Evolutionary conservation across 805 yeast species (phyloP).

Genomic region (Metschnikowia gelsemii): DNA sequence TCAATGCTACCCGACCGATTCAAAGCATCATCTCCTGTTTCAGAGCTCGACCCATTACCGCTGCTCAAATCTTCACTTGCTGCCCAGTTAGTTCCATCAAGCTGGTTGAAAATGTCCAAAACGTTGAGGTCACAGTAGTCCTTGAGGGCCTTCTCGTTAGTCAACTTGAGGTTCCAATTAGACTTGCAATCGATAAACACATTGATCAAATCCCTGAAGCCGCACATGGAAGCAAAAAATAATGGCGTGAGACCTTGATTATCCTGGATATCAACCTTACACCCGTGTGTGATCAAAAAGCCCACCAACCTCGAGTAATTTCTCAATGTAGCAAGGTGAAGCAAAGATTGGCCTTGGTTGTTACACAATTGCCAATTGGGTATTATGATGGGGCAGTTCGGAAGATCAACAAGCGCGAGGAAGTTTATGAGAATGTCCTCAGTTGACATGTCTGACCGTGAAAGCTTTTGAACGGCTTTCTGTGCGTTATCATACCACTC

Average conservation of each 20-base stretch:
- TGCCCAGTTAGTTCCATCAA: slow-evolving; percentile 20
- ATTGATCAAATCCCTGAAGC: slow-evolving; percentile 65
- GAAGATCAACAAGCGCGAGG: slow-evolving; percentile 59
- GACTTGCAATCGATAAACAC: slow-evolving; percentile 65
- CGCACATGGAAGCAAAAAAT: slow-evolving; percentile 79
- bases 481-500: slow-evolving; percentile 57
- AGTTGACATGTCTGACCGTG: slow-evolving; percentile 45
- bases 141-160: slow-evolving; percentile 45
- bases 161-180: slow-evolving; percentile 49
- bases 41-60: slow-evolving; percentile 13
- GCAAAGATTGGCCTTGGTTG: slow-evolving; percentile 77
- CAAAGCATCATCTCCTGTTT: slow-evolving; percentile 21
- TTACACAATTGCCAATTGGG: slow-evolving; percentile 85
- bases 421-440: slow-evolving; percentile 51
- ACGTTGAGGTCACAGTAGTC: slow-evolving; percentile 48
- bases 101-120: slow-evolving; percentile 37
- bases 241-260: slow-evolving; percentile 82
- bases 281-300: slow-evolving; percentile 64
- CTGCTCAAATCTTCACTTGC: slow-evolving; percentile 12
- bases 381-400: slow-evolving; percentile 56
- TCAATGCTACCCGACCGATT: slow-evolving; percentile 37
- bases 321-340: slow-evolving; percentile 80
- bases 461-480: slow-evolving; percentile 47
- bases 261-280: slow-evolving; percentile 71
- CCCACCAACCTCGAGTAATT: slow-evolving; percentile 64